A percentile compares a stretch with the other conserved stretches of the same genome.
Conservation (phyloP, 2,329 filamentous ascomycete species). For the Talaromyces sp. region DNA sequence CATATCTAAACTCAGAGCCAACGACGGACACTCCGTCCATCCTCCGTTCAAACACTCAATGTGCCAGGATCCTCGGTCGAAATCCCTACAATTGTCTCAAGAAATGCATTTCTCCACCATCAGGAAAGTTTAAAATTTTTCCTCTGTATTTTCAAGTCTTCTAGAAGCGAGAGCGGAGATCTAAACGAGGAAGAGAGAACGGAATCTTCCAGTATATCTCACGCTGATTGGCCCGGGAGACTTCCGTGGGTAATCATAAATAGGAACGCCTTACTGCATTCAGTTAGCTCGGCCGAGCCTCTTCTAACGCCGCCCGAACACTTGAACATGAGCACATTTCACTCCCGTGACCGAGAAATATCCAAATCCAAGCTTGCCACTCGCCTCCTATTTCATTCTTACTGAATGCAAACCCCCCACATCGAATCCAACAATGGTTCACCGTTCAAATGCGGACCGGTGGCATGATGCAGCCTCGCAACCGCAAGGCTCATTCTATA, state of each 20-base stretch:
- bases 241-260: neutral
- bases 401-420: too few relatives aligned
- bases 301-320: too few relatives aligned
- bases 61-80: too few relatives aligned
- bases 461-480: neutral
- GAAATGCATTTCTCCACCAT: neutral
- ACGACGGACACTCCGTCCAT: too few relatives aligned
- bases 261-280: neutral
- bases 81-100: neutral
- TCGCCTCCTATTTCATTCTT: too few relatives aligned
- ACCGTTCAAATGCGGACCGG: neutral
- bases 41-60: too few relatives aligned
- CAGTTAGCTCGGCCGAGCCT: constrained; percentile 4
- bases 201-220: neutral
- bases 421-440: neutral
- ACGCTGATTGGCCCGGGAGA: neutral
- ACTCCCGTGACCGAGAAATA: too few relatives aligned
- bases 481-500: neutral
- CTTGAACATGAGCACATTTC: too few relatives aligned
- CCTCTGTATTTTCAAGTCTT: neutral
- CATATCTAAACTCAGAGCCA: too few relatives aligned
- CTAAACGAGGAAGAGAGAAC: neutral
- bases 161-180: constrained; percentile 4
- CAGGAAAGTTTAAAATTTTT: constrained; percentile 1
- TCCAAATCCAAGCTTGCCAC: too few relatives aligned